phyloP scores from a whole-genome alignment of 2,329 filamentous ascomycete species.

The Pseudocercospora vitis region DNA sequence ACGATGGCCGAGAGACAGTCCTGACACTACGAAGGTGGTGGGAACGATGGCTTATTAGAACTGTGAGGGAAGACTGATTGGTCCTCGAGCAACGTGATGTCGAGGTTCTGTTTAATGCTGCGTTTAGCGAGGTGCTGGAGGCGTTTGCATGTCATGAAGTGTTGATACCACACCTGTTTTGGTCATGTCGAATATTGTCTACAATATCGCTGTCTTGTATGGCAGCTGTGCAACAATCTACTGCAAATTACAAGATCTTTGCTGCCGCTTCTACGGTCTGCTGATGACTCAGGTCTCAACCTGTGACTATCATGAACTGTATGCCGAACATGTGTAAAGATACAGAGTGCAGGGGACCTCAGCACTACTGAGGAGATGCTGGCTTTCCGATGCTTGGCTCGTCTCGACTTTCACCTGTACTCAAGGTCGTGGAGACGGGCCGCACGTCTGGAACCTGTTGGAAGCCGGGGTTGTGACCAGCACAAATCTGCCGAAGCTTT shows the following conservation, averaged over 20 bases:
- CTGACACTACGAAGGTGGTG: constrained; percentile 60
- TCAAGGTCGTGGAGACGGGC: background rate
- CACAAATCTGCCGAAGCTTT: background rate
- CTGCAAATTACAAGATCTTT: no score
- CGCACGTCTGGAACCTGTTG: background rate
- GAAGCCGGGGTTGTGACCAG: background rate
- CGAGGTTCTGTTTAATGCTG: no score
- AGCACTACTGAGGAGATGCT: background rate
- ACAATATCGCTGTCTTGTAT: background rate
- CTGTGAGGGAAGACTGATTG: constrained; percentile 29
- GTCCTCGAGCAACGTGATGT: no score
- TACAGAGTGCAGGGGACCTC: background rate
- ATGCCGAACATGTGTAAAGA: background rate
- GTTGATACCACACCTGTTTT: constrained; percentile 18
- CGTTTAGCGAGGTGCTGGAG: constrained; percentile 22
- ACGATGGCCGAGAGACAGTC: constrained; percentile 62
- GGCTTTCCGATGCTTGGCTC: background rate
- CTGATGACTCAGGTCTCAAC: no score
- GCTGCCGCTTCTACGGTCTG: no score
- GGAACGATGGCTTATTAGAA: constrained; percentile 55
- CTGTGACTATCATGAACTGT: no score
- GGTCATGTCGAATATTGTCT: background rate
- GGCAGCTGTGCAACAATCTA: constrained; percentile 6
- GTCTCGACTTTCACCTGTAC: background rate
- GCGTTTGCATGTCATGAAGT: constrained; percentile 13